phyloP scores from a whole-genome alignment of 1,139 yeast genomes.

The Yamadazyma spencermartinsiae region DNA sequence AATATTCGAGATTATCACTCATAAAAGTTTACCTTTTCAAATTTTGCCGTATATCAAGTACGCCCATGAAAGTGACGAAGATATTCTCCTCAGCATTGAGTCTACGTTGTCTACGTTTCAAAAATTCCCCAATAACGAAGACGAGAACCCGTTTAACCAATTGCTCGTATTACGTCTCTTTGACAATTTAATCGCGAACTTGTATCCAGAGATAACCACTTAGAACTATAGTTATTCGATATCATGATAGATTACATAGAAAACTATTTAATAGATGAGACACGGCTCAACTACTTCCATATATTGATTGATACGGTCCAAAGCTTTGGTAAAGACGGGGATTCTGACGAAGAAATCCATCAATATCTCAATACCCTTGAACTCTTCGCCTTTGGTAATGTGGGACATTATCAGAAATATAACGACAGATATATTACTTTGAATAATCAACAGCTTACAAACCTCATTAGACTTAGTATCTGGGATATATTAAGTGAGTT shows the following conservation, averaged over 20 bases:
- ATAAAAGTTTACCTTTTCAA: conserved; percentile 12
- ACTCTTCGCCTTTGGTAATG: conserved; percentile 40
- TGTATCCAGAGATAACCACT: conserved; percentile 26
- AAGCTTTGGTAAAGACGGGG: not conserved
- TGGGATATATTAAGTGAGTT: conserved; percentile 14
- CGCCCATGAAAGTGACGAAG: conserved; percentile 19
- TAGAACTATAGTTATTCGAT: not conserved
- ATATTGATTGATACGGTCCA: conserved; percentile 3
- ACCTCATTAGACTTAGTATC: conserved; percentile 31
- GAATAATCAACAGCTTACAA: conserved; percentile 16
- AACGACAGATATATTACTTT: conserved; percentile 17
- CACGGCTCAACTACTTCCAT: conserved; percentile 8
- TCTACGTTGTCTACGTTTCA: conserved; percentile 14
- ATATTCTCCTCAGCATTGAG: conserved; percentile 17
- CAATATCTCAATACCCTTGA: conserved; percentile 22
- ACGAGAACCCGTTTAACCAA: conserved; percentile 22
- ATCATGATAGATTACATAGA: conserved; percentile 2
- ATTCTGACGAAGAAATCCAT: not conserved
- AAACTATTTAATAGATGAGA: conserved; percentile 1
- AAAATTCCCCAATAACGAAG: conserved; percentile 2
- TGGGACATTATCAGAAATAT: conserved; percentile 25
- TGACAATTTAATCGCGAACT: conserved; percentile 29
- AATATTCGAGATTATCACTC: conserved; percentile 15
- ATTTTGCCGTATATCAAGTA: conserved; percentile 11
- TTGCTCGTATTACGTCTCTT: conserved; percentile 30